These are phyloP conservation scores for Trametes villosa DNA, from an alignment of 768 basidiomycete species.

Conservation along the genomic window DNA sequence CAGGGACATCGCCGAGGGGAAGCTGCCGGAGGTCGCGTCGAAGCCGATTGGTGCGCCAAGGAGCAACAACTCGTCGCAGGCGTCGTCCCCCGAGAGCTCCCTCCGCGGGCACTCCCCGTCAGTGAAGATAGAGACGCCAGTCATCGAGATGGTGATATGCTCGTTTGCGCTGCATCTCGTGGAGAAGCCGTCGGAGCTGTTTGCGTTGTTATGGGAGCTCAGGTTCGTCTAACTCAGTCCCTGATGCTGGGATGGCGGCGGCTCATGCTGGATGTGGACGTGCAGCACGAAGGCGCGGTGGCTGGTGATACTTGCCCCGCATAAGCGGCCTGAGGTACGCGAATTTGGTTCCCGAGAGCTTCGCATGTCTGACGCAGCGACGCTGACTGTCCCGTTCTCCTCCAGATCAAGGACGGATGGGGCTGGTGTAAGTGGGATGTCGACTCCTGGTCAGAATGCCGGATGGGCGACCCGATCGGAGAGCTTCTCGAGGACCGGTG, in stretches of 20 bases:
- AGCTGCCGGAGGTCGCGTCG: conserved; percentile 43
- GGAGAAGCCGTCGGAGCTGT: conserved; percentile 62
- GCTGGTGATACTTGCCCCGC: conserved; percentile 73
- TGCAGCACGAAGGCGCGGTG: conserved; percentile 59
- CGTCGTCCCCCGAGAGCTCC: conserved; percentile 13
- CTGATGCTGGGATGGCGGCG: background rate
- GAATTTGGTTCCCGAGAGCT: background rate
- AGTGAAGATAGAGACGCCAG: background rate
- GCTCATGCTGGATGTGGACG: background rate
- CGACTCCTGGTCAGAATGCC: conserved; percentile 48
- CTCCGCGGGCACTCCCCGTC: conserved; percentile 3
- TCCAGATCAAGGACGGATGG: conserved; percentile 67
- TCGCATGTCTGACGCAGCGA: background rate
- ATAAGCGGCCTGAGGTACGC: conserved; percentile 74
- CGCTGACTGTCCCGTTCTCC: background rate
- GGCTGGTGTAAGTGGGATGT: conserved; percentile 68
- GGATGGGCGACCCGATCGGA: conserved; percentile 45
- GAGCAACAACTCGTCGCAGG: conserved; percentile 9
- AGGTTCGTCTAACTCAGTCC: conserved; percentile 19
- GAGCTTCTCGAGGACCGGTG: conserved; percentile 56
- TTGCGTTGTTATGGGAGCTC: conserved; percentile 67
- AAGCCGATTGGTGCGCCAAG: conserved; percentile 21
- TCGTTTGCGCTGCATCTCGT: conserved; percentile 79
- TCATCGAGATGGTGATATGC: conserved; percentile 67
- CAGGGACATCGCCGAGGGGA: conserved; percentile 61